phyloP scores from a whole-genome alignment of 192 early-diverging fungal genomes.

The Backusella parvicylindrica region DNA sequence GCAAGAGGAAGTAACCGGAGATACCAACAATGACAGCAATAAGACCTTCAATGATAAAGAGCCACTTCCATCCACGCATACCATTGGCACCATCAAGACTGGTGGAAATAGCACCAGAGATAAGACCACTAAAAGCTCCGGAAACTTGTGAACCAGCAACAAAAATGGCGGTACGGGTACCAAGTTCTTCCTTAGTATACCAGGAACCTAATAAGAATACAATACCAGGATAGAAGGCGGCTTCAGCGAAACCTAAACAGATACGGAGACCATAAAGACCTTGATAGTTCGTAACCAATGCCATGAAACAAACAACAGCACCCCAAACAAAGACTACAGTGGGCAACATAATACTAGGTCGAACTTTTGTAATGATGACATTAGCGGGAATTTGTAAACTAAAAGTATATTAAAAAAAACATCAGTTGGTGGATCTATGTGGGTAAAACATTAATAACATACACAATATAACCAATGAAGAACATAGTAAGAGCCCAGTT shows the following conservation, averaged over 20 bases:
- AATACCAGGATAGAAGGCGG: conserved; percentile 24
- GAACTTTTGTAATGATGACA: conserved; percentile 22
- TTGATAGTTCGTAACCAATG: conserved; percentile 17
- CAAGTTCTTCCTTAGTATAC: conserved; percentile 37
- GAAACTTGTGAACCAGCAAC: conserved; percentile 28
- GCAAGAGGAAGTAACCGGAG: conserved; percentile 40
- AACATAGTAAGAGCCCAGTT: conserved; percentile 64
- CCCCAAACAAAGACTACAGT: conserved; percentile 17
- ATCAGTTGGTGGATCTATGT: not conserved
- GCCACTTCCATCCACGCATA: conserved; percentile 42
- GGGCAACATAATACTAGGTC: conserved; percentile 27
- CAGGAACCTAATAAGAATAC: conserved; percentile 36
- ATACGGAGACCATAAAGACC: conserved; percentile 35
- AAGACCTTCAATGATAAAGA: conserved; percentile 58
- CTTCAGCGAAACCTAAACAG: conserved; percentile 32
- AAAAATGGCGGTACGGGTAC: conserved; percentile 33
- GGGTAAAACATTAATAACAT: not conserved
- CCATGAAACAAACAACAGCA: conserved; percentile 26
- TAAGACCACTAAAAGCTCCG: conserved; percentile 26
- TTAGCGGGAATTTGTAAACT: conserved; percentile 27
- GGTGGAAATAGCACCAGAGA: conserved; percentile 14
- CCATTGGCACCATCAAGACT: conserved; percentile 46
- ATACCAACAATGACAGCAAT: conserved; percentile 45
- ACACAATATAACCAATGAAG: conserved; percentile 53
- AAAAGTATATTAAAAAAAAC: not conserved